Conservation (phyloP, 1,139 yeast genomes). For the Blastobotrys illinoisensis region DNA sequence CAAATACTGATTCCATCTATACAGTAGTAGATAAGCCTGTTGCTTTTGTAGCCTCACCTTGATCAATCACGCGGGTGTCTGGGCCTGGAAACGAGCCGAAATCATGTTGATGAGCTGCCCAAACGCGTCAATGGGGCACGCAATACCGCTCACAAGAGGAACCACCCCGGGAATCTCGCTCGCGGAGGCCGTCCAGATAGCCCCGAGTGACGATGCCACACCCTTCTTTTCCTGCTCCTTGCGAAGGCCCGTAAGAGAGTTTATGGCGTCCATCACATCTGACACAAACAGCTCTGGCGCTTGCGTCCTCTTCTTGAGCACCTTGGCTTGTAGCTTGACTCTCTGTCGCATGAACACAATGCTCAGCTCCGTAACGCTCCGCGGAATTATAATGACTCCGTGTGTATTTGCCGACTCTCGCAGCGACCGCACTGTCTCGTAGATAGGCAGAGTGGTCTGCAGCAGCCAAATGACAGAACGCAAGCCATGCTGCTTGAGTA, state of each 20-base stretch:
- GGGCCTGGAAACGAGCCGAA: background rate
- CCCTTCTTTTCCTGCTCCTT: conserved; percentile 4
- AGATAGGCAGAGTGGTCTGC: conserved; percentile 25
- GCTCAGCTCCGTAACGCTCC: conserved; percentile 18
- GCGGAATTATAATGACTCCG: conserved; percentile 11
- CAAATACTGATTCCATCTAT: background rate
- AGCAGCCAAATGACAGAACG: conserved; percentile 28
- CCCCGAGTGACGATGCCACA: conserved; percentile 4
- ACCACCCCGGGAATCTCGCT: conserved; percentile 18
- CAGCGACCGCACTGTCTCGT: conserved; percentile 21
- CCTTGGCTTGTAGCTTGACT: conserved; percentile 5
- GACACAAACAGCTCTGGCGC: background rate
- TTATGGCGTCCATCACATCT: background rate
- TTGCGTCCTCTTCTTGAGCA: conserved; percentile 2
- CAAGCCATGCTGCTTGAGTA: conserved; percentile 24
- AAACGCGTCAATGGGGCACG: conserved; percentile 22
- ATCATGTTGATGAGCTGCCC: conserved; percentile 11
- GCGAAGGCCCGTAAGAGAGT: background rate
- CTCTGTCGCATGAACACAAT: conserved; percentile 11
- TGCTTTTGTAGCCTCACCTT: background rate
- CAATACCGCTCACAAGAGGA: conserved; percentile 27
- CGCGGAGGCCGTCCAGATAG: conserved; percentile 9
- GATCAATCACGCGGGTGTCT: background rate
- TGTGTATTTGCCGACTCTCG: conserved; percentile 1
- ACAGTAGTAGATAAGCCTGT: background rate